Base-by-base conservation (phyloP, 768 basidiomycete genomes). In the Pulveroboletus sp. region DNA sequence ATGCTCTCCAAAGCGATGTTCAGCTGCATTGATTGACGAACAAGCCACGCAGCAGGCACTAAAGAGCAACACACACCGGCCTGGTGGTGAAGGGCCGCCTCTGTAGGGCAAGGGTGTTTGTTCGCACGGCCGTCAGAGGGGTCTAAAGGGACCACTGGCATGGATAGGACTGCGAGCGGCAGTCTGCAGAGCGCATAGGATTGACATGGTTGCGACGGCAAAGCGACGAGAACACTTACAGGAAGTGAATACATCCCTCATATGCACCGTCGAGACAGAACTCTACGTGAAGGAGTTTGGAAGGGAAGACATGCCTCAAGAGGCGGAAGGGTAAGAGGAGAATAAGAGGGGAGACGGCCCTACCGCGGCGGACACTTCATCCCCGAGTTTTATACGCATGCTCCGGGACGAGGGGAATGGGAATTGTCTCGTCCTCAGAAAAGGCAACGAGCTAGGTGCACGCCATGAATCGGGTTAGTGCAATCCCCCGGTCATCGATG, bases 1-100 rank as follows among this genome's bases (percentile, higher is more conserved):
- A 89, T 65, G 50, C 83, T 79, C 63, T 94, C 93, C 44, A 97
- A 69, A 0, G 89, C 93, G 39, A 89, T 69, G 60, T 86, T 90
- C 37, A 97, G 77, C 82, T 91, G 40, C n/a, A 37, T 17, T 6
- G 5, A 15, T 43, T 36, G 43, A 37, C 52, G 39, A 50, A 42
- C 31, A 27, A 32, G 39, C 35, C 39, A 6, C 14, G 18, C 39
- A 21, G 24, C 36, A n/a, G 18, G 24, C 39, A 36, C 9, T 21
- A 47, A 36, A 31, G 37, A 17, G 33, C 24, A 35, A 14, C 39
- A 41, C 86, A 51, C 60, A 87, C 87, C 14, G 90, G 93, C 63
- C 90, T 76, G 2, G 84, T 86, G 40, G 82, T 81, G n/a, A n/a
- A 57, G 47, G 28, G 61, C 52, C 30, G 50, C 58, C 7, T 61